A percentile compares a stretch with the other conserved stretches of the same genome.
These are phyloP conservation scores for Arthrobotrys pseudoclavata DNA, from an alignment of 2,329 filamentous ascomycete species.

Conservation along the genomic window DNA sequence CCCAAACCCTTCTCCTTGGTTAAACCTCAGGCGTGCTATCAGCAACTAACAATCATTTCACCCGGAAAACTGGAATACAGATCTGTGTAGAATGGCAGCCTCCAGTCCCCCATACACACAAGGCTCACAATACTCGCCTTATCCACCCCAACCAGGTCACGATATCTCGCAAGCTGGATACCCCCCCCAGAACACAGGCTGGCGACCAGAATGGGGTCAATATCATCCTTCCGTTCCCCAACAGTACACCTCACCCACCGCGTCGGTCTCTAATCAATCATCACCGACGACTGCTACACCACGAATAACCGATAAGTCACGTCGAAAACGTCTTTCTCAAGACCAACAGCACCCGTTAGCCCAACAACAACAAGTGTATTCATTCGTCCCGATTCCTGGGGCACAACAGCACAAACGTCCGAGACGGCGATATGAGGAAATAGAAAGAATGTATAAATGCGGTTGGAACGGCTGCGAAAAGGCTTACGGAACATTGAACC, in stretches of 20 bases:
- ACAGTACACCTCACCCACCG: constrained; percentile 62
- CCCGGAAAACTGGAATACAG: constrained; percentile 40
- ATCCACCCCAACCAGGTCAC: constrained; percentile 56
- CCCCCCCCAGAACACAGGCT: constrained; percentile 53
- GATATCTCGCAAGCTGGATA: constrained; percentile 59
- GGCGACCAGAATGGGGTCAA: constrained; percentile 59
- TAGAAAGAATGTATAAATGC: constrained; percentile 99
- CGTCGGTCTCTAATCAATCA: constrained; percentile 61
- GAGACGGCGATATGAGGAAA: constrained; percentile 93
- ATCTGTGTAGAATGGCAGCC: constrained; percentile 59
- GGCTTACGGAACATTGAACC: constrained; percentile 96
- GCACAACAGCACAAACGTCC: constrained; percentile 98
- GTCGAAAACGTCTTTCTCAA: constrained; percentile 60
- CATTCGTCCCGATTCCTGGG: constrained; percentile 96
- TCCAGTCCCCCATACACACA: constrained; percentile 59
- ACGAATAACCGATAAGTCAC: constrained; percentile 55
- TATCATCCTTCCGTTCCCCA: constrained; percentile 60
- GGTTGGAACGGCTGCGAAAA: constrained; percentile 99
- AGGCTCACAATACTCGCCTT: constrained; percentile 59
- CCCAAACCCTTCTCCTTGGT: constrained; percentile 42
- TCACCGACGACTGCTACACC: constrained; percentile 57
- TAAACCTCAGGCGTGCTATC: constrained; percentile 46
- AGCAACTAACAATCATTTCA: constrained; percentile 35
- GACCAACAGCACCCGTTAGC: constrained; percentile 67
- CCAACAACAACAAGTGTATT: constrained; percentile 82